Evolutionary conservation across 768 basidiomycete species (phyloP), one percentile per base, ranked within the genome.

Genomic region (Obba rivulosa): DNA sequence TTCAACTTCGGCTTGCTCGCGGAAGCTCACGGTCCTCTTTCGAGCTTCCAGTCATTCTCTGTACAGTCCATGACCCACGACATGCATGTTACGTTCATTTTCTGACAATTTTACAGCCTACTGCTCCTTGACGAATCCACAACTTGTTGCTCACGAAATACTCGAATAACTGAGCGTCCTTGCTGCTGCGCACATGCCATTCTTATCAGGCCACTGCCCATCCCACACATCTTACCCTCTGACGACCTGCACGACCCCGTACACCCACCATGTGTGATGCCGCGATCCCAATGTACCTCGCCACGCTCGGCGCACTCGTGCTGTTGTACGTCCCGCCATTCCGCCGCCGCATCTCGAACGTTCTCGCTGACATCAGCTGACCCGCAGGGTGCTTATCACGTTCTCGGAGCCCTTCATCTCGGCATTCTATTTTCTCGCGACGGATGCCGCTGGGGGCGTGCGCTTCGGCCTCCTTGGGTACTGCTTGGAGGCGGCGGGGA

Each of bases 261-360:
- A 3, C 13, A 23, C 13, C 22, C 22, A 7, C 22, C 41, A 50
- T 51, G 45, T 50, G 45, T 40, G 36, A 49, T 22, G 46, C 41
- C 36, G 45, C 45, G n/a, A 45, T 52, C 17, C 48, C 48, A 17
- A 47, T 52, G 43, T 48, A 50, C 35, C 20, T 48, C 41, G 51
- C 41, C 22, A 56, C 46, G 7, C 22, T 53, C 17, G 45, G 38
- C 25, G 39, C 46, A 10, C 28, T 53, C 21, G 40, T 45, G 7
- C 38, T 56, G 39, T 42, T 56, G 55, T 56, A 46, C 22, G 55
- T 51, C 24, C 20, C 34, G 5, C 4, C 14, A 16, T n/a, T 16
- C 7, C n/a, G 36, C 34, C 3, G n/a, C 24, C 17, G 24, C 20
- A 34, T 31, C 28, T 31, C 28, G 28, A 31, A 31, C 28, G 28